phyloP scores from a whole-genome alignment of 2,329 filamentous ascomycete species.

The Ophiostoma fasciatum region DNA sequence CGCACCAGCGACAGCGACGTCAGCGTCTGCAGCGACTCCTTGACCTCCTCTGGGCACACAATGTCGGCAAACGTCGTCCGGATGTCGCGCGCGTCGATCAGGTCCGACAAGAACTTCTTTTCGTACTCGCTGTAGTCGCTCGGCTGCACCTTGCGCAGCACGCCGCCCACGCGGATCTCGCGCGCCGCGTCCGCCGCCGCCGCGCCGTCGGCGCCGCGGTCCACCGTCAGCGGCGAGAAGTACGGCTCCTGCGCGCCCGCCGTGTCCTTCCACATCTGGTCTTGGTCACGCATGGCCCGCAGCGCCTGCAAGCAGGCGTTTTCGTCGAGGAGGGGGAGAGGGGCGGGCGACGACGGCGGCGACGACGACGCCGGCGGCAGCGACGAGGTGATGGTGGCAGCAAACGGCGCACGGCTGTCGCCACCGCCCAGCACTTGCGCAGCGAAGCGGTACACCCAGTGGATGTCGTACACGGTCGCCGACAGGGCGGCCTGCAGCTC shows the following conservation, averaged over 20 bases:
- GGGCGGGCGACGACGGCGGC: background rate
- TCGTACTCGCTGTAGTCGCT: constrained; percentile 52
- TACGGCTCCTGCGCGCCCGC: constrained; percentile 15
- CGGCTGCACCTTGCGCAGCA: constrained; percentile 1
- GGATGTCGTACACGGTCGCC: constrained; percentile 16
- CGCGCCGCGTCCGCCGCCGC: background rate
- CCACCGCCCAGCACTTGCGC: constrained; percentile 15
- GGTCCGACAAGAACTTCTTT: constrained; percentile 64
- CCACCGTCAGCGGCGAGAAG: constrained; percentile 12
- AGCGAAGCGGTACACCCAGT: constrained; percentile 20
- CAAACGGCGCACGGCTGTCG: constrained; percentile 4
- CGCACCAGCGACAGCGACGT: constrained; percentile 76
- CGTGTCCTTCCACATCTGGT: constrained; percentile 15
- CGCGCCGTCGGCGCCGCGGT: background rate
- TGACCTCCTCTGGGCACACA: constrained; percentile 66
- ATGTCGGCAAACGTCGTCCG: constrained; percentile 79
- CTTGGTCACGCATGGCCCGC: constrained; percentile 14
- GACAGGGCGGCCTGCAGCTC: constrained; percentile 5
- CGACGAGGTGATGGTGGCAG: too few species aligned
- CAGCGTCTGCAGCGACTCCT: constrained; percentile 75
- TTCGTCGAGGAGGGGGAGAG: constrained; percentile 5
- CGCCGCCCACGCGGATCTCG: constrained; percentile 5
- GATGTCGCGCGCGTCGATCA: constrained; percentile 70
- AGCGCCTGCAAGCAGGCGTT: constrained; percentile 13
- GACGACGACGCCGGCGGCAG: background rate